Percentiles rank a stretch among this genome's conserved stretches.
Evolutionary conservation across 2,329 filamentous ascomycete species (phyloP).

Genomic region (Furcasterigmium furcatum): DNA sequence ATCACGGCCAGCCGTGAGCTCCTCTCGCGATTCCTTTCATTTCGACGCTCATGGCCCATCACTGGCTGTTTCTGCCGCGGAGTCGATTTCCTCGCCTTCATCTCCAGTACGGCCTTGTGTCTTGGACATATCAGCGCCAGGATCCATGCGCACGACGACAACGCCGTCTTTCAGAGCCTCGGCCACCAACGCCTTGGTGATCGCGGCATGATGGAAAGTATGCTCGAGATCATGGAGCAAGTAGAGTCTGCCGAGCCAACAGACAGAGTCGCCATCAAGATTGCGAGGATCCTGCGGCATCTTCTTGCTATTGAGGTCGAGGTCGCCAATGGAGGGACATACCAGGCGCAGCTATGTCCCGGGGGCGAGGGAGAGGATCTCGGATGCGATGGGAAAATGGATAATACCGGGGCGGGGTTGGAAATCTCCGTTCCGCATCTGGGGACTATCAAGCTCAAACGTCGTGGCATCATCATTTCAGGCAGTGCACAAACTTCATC

Average conservation of each 20-base stretch:
- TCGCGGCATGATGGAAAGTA: not conserved
- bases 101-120: constrained; percentile 47
- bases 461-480: constrained; percentile 8
- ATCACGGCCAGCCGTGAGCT: constrained; percentile 48
- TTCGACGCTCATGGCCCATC: constrained; percentile 33
- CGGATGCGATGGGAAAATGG: constrained; percentile 3
- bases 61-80: constrained; percentile 38
- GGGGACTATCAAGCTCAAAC: constrained; percentile 32
- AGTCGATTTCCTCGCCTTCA: constrained; percentile 48
- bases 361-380: constrained; percentile 13
- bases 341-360: not conserved
- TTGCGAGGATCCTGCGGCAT: not conserved
- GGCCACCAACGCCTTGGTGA: not conserved
- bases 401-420: constrained; percentile 12
- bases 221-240: not conserved
- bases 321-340: not conserved
- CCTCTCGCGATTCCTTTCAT: constrained; percentile 43
- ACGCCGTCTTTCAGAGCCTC: not conserved
- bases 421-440: constrained; percentile 38
- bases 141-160: not conserved
- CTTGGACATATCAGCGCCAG: constrained; percentile 32
- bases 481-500: not conserved
- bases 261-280: not conserved
- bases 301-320: not conserved
- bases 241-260: not conserved